Evolutionary conservation across 169 alveolate genomes (phyloP), one percentile per base, ranked within the genome.

Genomic region (Plasmodium gaboni): DNA sequence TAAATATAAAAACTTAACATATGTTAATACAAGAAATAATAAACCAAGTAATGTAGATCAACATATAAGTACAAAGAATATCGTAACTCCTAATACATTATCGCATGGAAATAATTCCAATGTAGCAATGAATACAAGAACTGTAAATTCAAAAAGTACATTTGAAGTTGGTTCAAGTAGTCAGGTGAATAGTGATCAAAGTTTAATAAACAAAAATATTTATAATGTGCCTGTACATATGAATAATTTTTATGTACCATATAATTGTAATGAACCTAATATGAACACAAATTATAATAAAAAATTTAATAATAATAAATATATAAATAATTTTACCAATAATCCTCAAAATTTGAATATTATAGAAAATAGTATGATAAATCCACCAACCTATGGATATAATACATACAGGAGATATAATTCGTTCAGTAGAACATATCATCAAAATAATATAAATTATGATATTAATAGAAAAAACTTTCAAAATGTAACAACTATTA

Each of bases 1-100:
- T 28, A 32, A 67, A 55, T 74, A 42, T 74, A 74, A 74, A 42
- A 74, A 74, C 22, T 15, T 74, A 68, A 46, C 74, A 32, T 74
- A 61, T 38, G 74, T 60, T 46, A 74, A 61, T 60, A 44, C 9
- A 10, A 38, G 46, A 38, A 38, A 38, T 38, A 38, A 38, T 38
- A 0, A 38, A 38, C 9, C 46, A 38, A 42, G 48, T 2, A 64
- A 38, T 44, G 74, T 17, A 17, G 17, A 9, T 68, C 53, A 60
- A 74, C 38, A 19, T 38, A 3, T 12, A 19, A 53, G 0, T 15
- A 22, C 61, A 55, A 28, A 28, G 15, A 61, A 63, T 44, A 28
- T 2, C 9, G 26, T 5, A 38, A 38, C 46, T 38, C 46, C 9
- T 38, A 38, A 38, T 38, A 38, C 46, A 38, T 38, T 38, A 38